Evolutionary conservation across 2,329 filamentous ascomycete species (phyloP).

Genomic region (Talaromyces verruculosus): DNA sequence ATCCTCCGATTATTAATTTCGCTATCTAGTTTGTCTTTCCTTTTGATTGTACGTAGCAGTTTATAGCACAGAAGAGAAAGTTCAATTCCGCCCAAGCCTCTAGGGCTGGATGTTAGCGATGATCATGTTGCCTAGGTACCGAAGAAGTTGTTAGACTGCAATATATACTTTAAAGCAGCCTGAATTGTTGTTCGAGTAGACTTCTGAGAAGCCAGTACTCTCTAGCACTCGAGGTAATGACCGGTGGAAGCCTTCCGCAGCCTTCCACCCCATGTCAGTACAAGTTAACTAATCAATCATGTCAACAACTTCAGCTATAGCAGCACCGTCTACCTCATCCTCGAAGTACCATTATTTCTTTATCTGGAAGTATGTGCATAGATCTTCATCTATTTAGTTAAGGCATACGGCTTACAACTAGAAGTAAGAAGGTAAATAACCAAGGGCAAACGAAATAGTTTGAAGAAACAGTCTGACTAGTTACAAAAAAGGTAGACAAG

Average conservation of each 20-base stretch:
- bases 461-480: slow-evolving; percentile 19
- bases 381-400: too few relatives aligned
- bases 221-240: background rate
- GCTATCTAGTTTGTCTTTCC: background rate
- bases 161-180: background rate
- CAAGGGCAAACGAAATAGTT: slow-evolving; percentile 16
- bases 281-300: background rate
- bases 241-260: background rate
- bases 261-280: background rate
- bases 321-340: background rate
- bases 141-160: too few relatives aligned
- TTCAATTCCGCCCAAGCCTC: background rate
- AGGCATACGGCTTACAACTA: too few relatives aligned
- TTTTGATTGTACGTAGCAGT: too few relatives aligned
- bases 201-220: background rate
- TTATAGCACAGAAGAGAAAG: background rate
- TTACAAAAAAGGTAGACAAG: slow-evolving; percentile 11
- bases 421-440: background rate
- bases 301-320: background rate
- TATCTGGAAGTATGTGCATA: too few relatives aligned
- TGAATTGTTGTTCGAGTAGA: background rate
- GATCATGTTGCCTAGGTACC: background rate
- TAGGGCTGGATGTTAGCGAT: too few relatives aligned
- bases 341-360: too few relatives aligned
- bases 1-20: background rate